Conservation (phyloP, 495 filamentous ascomycete species). For the Hypoxylon cercidicola region DNA sequence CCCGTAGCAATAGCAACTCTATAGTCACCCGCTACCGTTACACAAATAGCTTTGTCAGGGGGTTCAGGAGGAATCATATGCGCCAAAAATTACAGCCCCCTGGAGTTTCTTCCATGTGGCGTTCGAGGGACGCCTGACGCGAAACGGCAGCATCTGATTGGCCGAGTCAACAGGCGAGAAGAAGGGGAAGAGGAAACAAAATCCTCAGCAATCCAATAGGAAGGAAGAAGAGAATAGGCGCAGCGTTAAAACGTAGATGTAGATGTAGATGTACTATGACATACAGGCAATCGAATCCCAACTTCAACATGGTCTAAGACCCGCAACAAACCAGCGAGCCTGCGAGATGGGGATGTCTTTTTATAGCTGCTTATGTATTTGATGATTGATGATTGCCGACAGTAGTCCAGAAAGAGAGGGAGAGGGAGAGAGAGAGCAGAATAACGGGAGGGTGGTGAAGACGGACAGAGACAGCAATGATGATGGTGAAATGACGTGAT, state of each 20-base stretch:
- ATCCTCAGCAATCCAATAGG: constrained; percentile 23
- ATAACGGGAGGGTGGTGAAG: too few relatives aligned
- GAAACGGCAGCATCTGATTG: constrained; percentile 28
- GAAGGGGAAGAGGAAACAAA: constrained; percentile 22
- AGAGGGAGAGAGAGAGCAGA: too few relatives aligned
- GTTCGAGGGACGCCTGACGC: constrained; percentile 24
- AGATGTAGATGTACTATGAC: constrained; percentile 24
- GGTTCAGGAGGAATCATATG: neutral
- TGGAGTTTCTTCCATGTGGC: constrained; percentile 36
- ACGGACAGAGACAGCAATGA: too few relatives aligned
- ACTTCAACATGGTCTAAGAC: neutral
- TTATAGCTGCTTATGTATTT: neutral
- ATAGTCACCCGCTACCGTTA: neutral
- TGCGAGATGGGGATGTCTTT: neutral
- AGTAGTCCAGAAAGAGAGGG: too few relatives aligned
- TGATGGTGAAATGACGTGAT: constrained; percentile 1
- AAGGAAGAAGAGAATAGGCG: constrained; percentile 15
- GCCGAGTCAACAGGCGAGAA: constrained; percentile 12
- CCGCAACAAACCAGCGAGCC: neutral
- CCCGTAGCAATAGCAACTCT: neutral
- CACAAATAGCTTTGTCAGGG: neutral
- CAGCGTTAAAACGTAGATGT: constrained; percentile 18
- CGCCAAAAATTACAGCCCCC: constrained; percentile 11
- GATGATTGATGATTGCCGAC: too few relatives aligned
- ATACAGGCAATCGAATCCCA: constrained; percentile 22